Percentiles rank a stretch among this genome's conserved stretches.
phyloP scores from a whole-genome alignment of 2,329 filamentous ascomycete genomes.

The Aspergillus intermedius region DNA sequence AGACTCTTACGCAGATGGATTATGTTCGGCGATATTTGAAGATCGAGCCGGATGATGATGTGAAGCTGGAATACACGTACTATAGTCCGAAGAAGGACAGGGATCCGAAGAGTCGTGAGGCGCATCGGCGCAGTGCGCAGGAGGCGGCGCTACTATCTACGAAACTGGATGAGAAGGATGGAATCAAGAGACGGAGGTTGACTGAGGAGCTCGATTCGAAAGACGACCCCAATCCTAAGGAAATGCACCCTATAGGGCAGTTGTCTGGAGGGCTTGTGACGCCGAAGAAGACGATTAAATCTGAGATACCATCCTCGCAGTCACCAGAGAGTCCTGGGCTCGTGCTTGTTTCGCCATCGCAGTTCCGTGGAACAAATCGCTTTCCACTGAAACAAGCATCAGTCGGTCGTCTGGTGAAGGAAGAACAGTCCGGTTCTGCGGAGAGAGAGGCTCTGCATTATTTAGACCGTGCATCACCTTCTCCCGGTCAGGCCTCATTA shows the following conservation, averaged over 20 bases:
- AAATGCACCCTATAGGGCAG: neutral
- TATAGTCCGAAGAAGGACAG: conserved; percentile 13
- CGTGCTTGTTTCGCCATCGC: conserved; percentile 30
- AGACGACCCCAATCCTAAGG: neutral
- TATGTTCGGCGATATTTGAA: conserved; percentile 32
- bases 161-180: neutral
- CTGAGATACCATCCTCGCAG: conserved; percentile 38
- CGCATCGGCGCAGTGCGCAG: neutral
- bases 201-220: conserved; percentile 6
- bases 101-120: neutral
- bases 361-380: conserved; percentile 22
- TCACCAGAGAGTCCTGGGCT: conserved; percentile 38
- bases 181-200: conserved; percentile 19
- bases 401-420: conserved; percentile 11
- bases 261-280: conserved; percentile 18
- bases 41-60: conserved; percentile 29
- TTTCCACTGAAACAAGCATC: conserved; percentile 19
- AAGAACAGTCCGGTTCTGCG: conserved; percentile 10
- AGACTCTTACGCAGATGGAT: conserved; percentile 39
- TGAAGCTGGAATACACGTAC: conserved; percentile 27
- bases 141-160: neutral
- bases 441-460: conserved; percentile 4
- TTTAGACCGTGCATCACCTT: conserved; percentile 1
- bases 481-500: neutral
- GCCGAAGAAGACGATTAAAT: conserved; percentile 24